Evolutionary conservation across 495 filamentous ascomycete species (phyloP).

Genomic region (Penicillium soppii): DNA sequence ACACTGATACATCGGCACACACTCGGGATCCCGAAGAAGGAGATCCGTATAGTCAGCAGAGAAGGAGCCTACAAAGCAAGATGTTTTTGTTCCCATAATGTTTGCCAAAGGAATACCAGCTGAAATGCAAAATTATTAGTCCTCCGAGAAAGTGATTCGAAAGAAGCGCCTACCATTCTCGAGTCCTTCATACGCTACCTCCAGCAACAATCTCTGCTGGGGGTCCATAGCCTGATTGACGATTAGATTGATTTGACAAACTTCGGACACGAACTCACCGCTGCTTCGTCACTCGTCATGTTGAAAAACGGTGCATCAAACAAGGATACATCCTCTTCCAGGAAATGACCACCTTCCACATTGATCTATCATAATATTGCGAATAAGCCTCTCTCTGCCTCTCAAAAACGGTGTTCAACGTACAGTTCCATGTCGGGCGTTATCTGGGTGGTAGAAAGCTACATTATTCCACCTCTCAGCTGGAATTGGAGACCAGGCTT

Average conservation of each 20-base stretch:
- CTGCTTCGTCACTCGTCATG: slow-evolving; percentile 54
- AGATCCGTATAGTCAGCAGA: slow-evolving; percentile 32
- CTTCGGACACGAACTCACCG: slow-evolving; percentile 12
- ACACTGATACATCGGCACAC: slow-evolving; percentile 30
- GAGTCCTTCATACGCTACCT: slow-evolving; percentile 59
- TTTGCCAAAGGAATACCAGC: slow-evolving; percentile 29
- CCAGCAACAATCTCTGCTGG: slow-evolving; percentile 54
- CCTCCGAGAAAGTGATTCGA: not conserved
- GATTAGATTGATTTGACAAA: not conserved
- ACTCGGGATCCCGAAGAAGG: slow-evolving; percentile 28
- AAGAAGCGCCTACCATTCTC: slow-evolving; percentile 34
- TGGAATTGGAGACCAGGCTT: slow-evolving; percentile 52
- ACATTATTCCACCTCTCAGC: slow-evolving; percentile 48
- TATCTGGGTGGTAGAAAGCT: slow-evolving; percentile 57
- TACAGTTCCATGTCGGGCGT: slow-evolving; percentile 25
- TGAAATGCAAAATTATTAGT: slow-evolving; percentile 3
- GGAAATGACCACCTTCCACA: slow-evolving; percentile 38
- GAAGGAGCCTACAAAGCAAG: slow-evolving; percentile 45
- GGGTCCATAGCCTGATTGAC: slow-evolving; percentile 40
- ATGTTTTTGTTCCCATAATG: slow-evolving; percentile 48
- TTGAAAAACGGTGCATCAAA: slow-evolving; percentile 63
- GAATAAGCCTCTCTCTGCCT: not conserved
- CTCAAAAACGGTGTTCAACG: not conserved
- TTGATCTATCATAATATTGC: slow-evolving; percentile 19
- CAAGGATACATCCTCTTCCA: slow-evolving; percentile 50